These are phyloP conservation scores for Rosellinia necatrix DNA, from an alignment of 2,329 filamentous ascomycete genomes.

Conservation along the genomic window DNA sequence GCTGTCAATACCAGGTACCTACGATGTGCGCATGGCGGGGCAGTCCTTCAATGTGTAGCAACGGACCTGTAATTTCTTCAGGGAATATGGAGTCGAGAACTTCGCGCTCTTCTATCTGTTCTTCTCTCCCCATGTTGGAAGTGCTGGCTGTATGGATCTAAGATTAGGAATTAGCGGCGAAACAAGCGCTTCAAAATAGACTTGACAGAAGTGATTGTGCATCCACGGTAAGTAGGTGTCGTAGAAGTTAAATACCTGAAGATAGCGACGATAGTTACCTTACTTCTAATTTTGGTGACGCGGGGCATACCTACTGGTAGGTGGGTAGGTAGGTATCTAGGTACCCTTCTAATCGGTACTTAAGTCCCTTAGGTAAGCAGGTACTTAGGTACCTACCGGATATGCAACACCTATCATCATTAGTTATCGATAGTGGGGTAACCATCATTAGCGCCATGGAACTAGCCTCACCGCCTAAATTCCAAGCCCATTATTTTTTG, in stretches of 20 bases:
- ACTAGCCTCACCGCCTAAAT: constrained; percentile 42
- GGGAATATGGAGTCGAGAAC: constrained; percentile 98
- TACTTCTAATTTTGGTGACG: not conserved
- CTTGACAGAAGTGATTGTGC: no score
- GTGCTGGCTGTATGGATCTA: not conserved
- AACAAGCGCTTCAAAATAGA: no score
- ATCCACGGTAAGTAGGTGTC: no score
- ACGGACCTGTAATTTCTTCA: constrained; percentile 87
- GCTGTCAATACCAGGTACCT: constrained; percentile 12
- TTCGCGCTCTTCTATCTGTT: constrained; percentile 94
- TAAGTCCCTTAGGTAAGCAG: no score
- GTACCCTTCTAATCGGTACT: no score
- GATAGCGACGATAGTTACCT: no score
- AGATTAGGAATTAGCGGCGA: no score
- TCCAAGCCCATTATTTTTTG: constrained; percentile 32
- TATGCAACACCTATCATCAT: constrained; percentile 11
- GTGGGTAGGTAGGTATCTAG: no score
- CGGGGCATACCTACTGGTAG: no score
- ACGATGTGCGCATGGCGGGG: constrained; percentile 16
- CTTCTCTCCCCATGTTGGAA: constrained; percentile 70
- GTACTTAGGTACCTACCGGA: no score
- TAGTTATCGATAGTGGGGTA: constrained; percentile 31
- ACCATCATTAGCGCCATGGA: constrained; percentile 1
- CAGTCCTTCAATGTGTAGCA: not conserved
- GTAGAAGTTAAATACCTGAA: no score